These are phyloP conservation scores for Pichia occidentalis DNA, from an alignment of 805 yeast genomes.

Conservation along the genomic window DNA sequence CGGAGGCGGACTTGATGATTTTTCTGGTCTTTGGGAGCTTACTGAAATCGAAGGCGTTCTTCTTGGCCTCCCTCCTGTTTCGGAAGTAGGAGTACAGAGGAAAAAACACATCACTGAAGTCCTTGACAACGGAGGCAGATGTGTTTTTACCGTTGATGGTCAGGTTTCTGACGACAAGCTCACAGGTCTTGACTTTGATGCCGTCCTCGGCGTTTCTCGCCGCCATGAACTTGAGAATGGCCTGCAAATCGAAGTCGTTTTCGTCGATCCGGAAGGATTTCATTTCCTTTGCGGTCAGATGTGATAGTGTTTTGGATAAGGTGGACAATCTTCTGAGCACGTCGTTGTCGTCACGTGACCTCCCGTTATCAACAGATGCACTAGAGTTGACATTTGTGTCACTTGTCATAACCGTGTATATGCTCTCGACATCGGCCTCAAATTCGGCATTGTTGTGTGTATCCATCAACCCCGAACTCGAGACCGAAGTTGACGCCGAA, in stretches of 20 bases:
- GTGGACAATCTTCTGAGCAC: conserved; percentile 18
- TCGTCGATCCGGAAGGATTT: conserved; percentile 13
- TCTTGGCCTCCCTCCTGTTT: conserved; percentile 24
- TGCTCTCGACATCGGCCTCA: too few relatives aligned
- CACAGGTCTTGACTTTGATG: conserved; percentile 31
- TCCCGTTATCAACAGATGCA: too few relatives aligned
- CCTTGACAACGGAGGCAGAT: not conserved
- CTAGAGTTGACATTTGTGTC: too few relatives aligned
- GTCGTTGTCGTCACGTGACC: conserved; percentile 18
- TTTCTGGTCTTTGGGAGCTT: conserved; percentile 13
- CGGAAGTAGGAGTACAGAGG: conserved; percentile 25
- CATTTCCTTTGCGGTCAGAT: conserved; percentile 18
- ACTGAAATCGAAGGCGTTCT: not conserved
- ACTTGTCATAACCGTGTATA: too few relatives aligned
- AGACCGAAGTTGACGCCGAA: too few relatives aligned
- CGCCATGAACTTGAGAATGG: conserved; percentile 31
- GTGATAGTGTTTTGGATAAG: conserved; percentile 16
- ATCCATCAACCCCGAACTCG: too few relatives aligned
- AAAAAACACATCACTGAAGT: not conserved
- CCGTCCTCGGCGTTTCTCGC: conserved; percentile 38
- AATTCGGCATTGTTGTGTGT: too few relatives aligned
- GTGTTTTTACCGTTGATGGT: not conserved
- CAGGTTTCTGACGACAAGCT: not conserved
- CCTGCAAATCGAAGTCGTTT: conserved; percentile 34
- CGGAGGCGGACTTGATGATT: conserved; percentile 16